phyloP scores from a whole-genome alignment of 441 rosid species.

The Gossypium davidsonii region DNA sequence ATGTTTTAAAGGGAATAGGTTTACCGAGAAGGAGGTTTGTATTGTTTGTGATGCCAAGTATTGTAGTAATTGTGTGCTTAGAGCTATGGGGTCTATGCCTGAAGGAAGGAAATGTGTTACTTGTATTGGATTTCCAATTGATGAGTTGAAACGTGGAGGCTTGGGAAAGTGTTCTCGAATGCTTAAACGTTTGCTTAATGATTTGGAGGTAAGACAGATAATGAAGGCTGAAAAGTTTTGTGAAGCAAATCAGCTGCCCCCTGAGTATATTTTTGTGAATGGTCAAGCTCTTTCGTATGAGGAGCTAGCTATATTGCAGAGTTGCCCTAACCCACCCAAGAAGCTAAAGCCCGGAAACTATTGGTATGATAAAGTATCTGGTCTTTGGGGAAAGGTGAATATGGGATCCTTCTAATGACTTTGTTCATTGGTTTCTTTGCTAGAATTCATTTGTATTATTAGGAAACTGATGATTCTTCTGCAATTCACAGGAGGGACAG shows the following conservation, averaged over 20 bases:
- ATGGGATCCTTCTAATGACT: constrained; percentile 18
- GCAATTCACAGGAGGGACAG: constrained; percentile 69
- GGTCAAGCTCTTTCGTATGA: constrained; percentile 54
- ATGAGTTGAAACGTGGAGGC: constrained; percentile 61
- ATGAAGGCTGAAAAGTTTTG: constrained; percentile 82
- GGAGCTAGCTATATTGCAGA: constrained; percentile 63
- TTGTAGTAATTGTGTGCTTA: constrained; percentile 72
- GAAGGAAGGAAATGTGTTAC: constrained; percentile 94
- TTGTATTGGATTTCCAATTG: constrained; percentile 78
- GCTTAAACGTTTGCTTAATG: constrained; percentile 74
- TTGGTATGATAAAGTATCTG: constrained; percentile 95
- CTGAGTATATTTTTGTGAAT: constrained; percentile 73
- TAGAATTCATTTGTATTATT: neutral
- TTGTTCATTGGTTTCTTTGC: neutral
- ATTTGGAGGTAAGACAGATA: constrained; percentile 69
- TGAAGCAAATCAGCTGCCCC: constrained; percentile 81
- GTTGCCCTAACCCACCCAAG: constrained; percentile 77
- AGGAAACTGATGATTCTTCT: constrained; percentile 27
- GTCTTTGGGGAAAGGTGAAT: constrained; percentile 98
- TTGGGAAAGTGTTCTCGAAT: constrained; percentile 81
- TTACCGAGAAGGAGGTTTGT: constrained; percentile 90
- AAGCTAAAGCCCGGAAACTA: constrained; percentile 80
- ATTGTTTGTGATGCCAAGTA: constrained; percentile 86
- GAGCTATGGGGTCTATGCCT: constrained; percentile 98
- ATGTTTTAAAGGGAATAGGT: constrained; percentile 70